Base-by-base conservation (phyloP, 371 early-diverging fungal species). In the Mortierella sp. region DNA sequence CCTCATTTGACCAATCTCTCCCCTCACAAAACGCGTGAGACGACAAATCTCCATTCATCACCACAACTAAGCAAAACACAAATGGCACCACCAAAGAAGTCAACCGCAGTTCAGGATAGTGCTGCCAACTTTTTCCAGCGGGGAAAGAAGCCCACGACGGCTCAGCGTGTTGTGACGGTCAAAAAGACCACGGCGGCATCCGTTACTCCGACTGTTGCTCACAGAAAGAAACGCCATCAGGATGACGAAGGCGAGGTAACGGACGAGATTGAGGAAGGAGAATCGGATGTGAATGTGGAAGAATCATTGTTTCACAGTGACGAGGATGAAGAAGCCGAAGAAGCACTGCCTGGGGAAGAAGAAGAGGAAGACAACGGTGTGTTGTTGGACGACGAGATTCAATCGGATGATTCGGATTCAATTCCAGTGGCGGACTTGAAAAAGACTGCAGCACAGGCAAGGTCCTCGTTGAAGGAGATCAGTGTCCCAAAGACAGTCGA, bases 121-220 rank as follows among this genome's bases (percentile, higher is more conserved):
- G 34, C 52, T 1, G 39, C 34, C 55, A 61, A 56, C 44, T 73
- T 62, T 44, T 73, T 72, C 57, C 61, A 60, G 51, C 67, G 67
- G 23, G 73, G 66, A 30, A 66, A 55, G 63, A 72, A 72, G 30
- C 56, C 67, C 15, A 55, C 73, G 8, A 72, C 65, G 21, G 41
- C 54, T 0, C 58, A 56, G 14, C 66, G 67, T 34, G 55, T 62
- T 12, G 58, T 67, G 30, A 59, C 62, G 27, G 59, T 41, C 30
- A 72, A 72, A 62, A 61, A 67, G 50, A 9, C 42, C 12, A 26
- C 32, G 6, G 19, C 44, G 3, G 6, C 55, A 3, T 3, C 60
- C 2, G 23, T 21, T 15, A 12, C 37, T 6, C 27, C 55, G 4
- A 4, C 60, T 2, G 23, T 21, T 15, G n/a, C 37, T 6, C 27